A percentile compares a stretch with the other conserved stretches of the same genome.
These are phyloP conservation scores for Aspergillus pseudotamarii DNA, from an alignment of 2,329 filamentous ascomycete species.

Conservation along the genomic window DNA sequence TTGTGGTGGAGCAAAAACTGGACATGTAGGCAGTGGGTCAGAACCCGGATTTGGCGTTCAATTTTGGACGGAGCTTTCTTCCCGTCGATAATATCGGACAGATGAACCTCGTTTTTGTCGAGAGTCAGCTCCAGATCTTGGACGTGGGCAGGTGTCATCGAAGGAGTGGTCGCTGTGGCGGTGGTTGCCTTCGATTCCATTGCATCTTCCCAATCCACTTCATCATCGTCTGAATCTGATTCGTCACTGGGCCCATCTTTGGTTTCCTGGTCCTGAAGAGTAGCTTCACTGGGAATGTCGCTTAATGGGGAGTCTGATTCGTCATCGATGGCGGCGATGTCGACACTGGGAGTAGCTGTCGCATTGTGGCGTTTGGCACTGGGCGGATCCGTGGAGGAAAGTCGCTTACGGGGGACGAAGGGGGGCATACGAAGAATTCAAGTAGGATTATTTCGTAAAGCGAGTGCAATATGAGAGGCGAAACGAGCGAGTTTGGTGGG, in stretches of 20 bases:
- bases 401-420: conserved; percentile 49
- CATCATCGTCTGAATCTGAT: conserved; percentile 57
- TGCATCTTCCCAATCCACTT: conserved; percentile 63
- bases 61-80: conserved; percentile 88
- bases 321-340: conserved; percentile 29
- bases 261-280: neutral
- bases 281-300: conserved; percentile 31
- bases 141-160: conserved; percentile 53
- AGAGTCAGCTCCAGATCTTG: conserved; percentile 77
- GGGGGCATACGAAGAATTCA: conserved; percentile 45
- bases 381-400: conserved; percentile 38
- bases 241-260: conserved; percentile 61
- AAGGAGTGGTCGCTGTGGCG: conserved; percentile 26
- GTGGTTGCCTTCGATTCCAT: conserved; percentile 43
- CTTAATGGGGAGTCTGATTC: conserved; percentile 41
- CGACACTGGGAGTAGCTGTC: conserved; percentile 22
- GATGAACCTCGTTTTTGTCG: conserved; percentile 53
- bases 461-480: neutral
- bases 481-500: conserved; percentile 3
- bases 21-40: conserved; percentile 87
- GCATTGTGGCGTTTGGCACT: conserved; percentile 39
- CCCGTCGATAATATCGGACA: conserved; percentile 62
- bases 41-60: conserved; percentile 74
- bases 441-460: conserved; percentile 11
- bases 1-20: conserved; percentile 89